Evolutionary conservation across 164 flowering plant species (phyloP), one percentile per base, ranked within the genome.

Genomic region (Vitis rotundifolia): DNA sequence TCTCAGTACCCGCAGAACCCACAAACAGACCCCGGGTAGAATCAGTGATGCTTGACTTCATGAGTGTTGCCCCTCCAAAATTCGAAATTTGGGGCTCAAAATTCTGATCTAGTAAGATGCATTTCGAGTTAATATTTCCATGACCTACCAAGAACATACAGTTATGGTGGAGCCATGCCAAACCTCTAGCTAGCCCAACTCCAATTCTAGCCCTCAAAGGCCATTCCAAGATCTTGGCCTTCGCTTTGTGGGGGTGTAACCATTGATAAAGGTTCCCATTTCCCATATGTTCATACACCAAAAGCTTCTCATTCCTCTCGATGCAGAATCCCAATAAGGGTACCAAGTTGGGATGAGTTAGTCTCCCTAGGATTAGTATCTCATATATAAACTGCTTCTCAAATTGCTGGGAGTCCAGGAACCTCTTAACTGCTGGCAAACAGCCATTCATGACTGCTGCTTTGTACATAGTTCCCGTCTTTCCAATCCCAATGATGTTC

Each of bases 91-190:
- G 44, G 44, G 44, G 7, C 8, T 31, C 7, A 6, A 6, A 31
- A 6, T 31, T 31, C 8, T 31, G 44, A 31, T 31, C 44, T 31
- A 31, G 44, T 31, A 31, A 31, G 13, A 31, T 31, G 7, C 44
- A 31, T 6, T 31, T 51, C 7, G 44, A 31, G 44, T 6, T 31
- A 4, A 31, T 31, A 6, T 31, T 31, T 3, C 7, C 44, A 6
- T 4, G 5, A 6, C 44, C 7, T 5, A 31, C 44, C 7, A 4
- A 31, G 44, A 31, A 31, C 5, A 4, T 31, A 6, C 63, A 69
- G 49, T 54, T 64, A 37, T 69, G 69, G 22, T 75, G 77, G 28
- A 75, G 73, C 77, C 73, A 75, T 0, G 72, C 69, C 51, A 69
- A 12, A 12, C 72, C 77, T 74, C 69, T 68, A 11, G 77, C 72